These are phyloP conservation scores for Nicotiana undulata DNA, from an alignment of 257 asterid genomes.

Conservation along the genomic window DNA sequence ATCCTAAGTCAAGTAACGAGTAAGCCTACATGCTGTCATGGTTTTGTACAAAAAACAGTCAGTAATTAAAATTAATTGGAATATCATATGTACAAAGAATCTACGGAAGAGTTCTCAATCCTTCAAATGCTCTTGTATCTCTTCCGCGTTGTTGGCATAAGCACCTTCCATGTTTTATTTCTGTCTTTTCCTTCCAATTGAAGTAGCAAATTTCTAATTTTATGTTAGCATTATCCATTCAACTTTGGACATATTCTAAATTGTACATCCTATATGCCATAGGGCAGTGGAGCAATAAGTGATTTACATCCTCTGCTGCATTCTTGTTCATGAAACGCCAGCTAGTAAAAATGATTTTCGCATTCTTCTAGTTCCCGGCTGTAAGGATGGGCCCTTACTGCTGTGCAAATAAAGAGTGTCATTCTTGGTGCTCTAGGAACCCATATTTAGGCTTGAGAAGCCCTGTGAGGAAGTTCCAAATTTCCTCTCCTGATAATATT, in stretches of 20 bases:
- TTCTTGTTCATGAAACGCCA: not conserved
- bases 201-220: not conserved
- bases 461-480: not conserved
- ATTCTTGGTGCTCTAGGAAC: not conserved
- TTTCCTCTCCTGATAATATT: not conserved
- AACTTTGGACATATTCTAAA: not conserved
- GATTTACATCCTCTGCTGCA: not conserved
- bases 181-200: not conserved
- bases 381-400: not conserved
- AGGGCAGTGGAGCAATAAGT: not conserved
- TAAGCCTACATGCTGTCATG: not conserved
- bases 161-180: not conserved
- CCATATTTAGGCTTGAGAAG: not conserved
- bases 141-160: not conserved
- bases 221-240: not conserved
- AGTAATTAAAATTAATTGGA: not conserved
- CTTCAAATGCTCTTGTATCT: not conserved
- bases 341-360: not conserved
- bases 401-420: not conserved
- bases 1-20: not conserved
- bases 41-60: not conserved
- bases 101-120: not conserved
- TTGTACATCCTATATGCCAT: not conserved
- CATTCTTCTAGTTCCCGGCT: not conserved
- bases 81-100: not conserved